phyloP scores from a whole-genome alignment of 352 stramenopile genomes.

The Globisporangium spinosum region DNA sequence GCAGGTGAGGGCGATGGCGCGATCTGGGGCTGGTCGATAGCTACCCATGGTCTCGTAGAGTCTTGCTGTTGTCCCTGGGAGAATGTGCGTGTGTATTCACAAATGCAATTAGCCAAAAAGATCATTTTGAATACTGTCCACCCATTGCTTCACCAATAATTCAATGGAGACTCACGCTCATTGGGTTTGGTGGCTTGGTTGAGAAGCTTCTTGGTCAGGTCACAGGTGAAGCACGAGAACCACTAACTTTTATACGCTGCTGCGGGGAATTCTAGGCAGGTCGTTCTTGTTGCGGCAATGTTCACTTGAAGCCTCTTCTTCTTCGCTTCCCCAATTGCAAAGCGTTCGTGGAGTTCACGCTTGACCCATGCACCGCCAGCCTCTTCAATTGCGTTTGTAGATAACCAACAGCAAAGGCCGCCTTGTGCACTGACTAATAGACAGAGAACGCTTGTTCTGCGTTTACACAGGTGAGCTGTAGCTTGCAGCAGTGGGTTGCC shows the following conservation, averaged over 20 bases:
- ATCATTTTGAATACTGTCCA: neutral
- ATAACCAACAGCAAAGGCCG: neutral
- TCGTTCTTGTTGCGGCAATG: neutral
- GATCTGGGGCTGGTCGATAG: neutral
- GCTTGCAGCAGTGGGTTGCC: neutral
- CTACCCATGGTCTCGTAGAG: neutral
- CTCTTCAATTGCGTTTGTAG: neutral
- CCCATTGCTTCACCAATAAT: neutral
- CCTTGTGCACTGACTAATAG: neutral
- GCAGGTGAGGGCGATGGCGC: neutral
- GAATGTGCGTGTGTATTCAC: neutral
- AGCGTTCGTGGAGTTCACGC: neutral
- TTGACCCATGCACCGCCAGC: neutral
- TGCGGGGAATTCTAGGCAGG: no score
- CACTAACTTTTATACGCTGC: neutral
- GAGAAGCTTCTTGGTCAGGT: neutral
- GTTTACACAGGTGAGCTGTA: neutral
- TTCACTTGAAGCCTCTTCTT: neutral
- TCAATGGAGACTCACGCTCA: constrained; percentile 1
- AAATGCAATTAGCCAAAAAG: neutral
- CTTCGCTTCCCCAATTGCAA: neutral
- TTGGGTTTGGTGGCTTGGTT: neutral
- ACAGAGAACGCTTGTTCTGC: neutral
- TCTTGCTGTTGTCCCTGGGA: neutral
- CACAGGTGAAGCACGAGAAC: neutral